These are phyloP conservation scores for Monosporascus sp. DNA, from an alignment of 2,329 filamentous ascomycete genomes.

Conservation along the genomic window DNA sequence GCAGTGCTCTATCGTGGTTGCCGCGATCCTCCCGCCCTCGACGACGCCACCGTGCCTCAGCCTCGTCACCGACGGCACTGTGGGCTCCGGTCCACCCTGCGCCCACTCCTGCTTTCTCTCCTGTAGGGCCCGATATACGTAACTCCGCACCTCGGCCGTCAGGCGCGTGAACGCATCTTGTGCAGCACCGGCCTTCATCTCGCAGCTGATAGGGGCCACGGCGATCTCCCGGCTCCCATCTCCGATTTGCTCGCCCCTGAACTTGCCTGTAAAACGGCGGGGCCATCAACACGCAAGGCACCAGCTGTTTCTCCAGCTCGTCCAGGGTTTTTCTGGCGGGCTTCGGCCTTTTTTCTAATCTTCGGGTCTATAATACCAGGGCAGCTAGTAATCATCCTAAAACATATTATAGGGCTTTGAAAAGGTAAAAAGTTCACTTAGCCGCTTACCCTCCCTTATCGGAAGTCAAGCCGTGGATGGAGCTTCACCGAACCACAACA, in stretches of 20 bases:
- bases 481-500: no score
- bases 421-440: no score
- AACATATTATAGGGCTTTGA: no score
- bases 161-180: not conserved
- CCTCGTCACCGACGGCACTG: no score
- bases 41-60: no score
- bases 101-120: slow-evolving; percentile 1
- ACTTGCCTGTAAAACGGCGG: not conserved
- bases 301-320: not conserved
- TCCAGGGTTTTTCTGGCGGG: not conserved
- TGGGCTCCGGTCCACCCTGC: not conserved
- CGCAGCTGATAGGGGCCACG: not conserved
- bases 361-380: not conserved
- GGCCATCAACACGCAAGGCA: not conserved
- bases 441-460: no score
- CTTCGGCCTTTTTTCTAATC: not conserved
- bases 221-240: not conserved
- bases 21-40: no score
- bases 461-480: no score
- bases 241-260: slow-evolving; percentile 1
- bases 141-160: not conserved
- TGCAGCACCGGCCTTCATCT: not conserved
- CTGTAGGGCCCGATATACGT: not conserved
- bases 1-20: no score
- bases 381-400: no score